A percentile compares a stretch with the other conserved stretches of the same genome.
Conservation (phyloP, 1,139 yeast species). For the Saccharomyces hybrid region DNA sequence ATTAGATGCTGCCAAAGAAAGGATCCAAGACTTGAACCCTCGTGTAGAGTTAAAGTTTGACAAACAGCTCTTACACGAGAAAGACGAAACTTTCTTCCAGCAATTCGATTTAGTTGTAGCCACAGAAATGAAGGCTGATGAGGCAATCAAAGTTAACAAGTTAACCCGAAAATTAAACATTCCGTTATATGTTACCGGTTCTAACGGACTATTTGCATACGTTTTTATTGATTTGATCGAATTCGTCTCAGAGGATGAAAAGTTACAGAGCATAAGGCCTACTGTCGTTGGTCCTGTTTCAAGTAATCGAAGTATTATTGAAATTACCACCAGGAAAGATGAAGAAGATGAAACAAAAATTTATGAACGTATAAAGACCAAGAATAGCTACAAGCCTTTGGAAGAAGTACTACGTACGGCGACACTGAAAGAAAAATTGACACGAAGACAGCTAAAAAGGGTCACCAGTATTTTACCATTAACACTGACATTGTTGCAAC, state of each 20-base stretch:
- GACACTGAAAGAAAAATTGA: constrained; percentile 38
- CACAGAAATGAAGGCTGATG: constrained; percentile 48
- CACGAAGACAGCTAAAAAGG: constrained; percentile 50
- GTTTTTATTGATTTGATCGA: constrained; percentile 69
- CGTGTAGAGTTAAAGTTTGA: constrained; percentile 51
- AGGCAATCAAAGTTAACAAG: constrained; percentile 42
- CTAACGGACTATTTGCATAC: constrained; percentile 79
- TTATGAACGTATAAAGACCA: constrained; percentile 48
- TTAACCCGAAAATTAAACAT: constrained; percentile 48
- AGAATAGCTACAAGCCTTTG: constrained; percentile 46
- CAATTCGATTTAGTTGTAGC: constrained; percentile 68
- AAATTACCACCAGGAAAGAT: constrained; percentile 35
- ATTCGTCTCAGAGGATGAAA: constrained; percentile 47
- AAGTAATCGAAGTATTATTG: constrained; percentile 44
- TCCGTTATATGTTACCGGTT: constrained; percentile 62
- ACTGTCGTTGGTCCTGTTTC: constrained; percentile 44
- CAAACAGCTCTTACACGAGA: constrained; percentile 31
- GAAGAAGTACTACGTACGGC: constrained; percentile 35
- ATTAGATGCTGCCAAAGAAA: constrained; percentile 46
- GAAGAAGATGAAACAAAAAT: constrained; percentile 37
- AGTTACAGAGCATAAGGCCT: constrained; percentile 38
- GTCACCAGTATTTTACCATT: constrained; percentile 58
- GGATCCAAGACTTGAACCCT: constrained; percentile 67
- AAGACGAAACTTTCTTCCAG: constrained; percentile 40
- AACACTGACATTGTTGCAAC: constrained; percentile 41